Evolutionary conservation across 2,329 filamentous ascomycete genomes (phyloP).

Genomic region (Plectosphaerella sp.): DNA sequence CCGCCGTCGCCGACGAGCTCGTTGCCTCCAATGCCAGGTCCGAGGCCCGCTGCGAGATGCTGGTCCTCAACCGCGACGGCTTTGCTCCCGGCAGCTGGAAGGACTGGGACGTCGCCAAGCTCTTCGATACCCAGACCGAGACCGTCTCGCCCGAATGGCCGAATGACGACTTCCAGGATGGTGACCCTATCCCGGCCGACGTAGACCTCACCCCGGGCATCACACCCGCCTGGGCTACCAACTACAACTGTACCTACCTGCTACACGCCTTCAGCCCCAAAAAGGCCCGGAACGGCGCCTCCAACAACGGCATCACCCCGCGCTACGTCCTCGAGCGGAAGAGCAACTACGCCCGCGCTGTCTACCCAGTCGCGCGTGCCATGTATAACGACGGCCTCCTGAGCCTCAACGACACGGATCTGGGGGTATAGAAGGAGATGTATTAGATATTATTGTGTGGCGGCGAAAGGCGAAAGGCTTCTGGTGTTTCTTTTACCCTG

Average conservation of each 20-base stretch:
- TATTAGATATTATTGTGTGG: no score
- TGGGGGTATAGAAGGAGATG: not conserved
- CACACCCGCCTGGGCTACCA: constrained; percentile 7
- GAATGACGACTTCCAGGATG: not conserved
- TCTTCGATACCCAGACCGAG: constrained; percentile 12
- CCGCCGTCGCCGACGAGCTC: constrained; percentile 3
- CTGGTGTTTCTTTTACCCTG: no score
- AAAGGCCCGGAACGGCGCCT: not conserved
- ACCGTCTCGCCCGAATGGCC: not conserved
- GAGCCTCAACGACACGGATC: constrained; percentile 7
- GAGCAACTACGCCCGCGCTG: constrained; percentile 17
- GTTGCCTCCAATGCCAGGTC: not conserved
- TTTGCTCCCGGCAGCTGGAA: constrained; percentile 16
- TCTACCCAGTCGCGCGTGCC: constrained; percentile 13
- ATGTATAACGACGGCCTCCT: constrained; percentile 13
- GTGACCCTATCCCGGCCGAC: not conserved
- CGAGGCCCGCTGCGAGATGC: constrained; percentile 9
- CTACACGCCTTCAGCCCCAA: constrained; percentile 13
- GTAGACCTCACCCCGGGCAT: not conserved
- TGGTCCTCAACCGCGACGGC: constrained; percentile 15
- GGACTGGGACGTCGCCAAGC: constrained; percentile 2
- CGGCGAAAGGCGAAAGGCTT: no score
- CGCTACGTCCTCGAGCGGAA: constrained; percentile 14
- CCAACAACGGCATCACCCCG: constrained; percentile 9
- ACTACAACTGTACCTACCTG: constrained; percentile 14